A percentile compares a stretch with the other conserved stretches of the same genome.
These are phyloP conservation scores for Trichoderma sp. DNA, from an alignment of 2,329 filamentous ascomycete species.

Conservation along the genomic window DNA sequence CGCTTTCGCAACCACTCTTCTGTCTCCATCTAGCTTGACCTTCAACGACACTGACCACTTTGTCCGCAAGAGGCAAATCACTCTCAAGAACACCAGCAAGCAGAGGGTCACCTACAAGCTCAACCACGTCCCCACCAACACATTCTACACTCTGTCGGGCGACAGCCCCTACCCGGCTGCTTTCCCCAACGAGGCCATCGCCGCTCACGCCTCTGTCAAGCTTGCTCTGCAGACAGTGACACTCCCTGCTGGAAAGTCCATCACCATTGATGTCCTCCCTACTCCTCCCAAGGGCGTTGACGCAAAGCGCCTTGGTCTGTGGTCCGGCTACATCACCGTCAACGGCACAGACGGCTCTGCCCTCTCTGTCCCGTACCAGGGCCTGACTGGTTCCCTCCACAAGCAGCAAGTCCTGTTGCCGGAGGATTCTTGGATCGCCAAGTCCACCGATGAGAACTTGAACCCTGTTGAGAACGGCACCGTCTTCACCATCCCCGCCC, in stretches of 20 bases:
- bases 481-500: conserved; percentile 42
- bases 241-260: conserved; percentile 41
- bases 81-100: conserved; percentile 53
- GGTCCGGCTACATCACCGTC: conserved; percentile 42
- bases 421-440: conserved; percentile 29
- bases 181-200: conserved; percentile 46
- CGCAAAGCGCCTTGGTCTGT: conserved; percentile 38
- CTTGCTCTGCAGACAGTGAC: conserved; percentile 45
- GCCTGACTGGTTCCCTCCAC: conserved; percentile 38
- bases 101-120: conserved; percentile 51
- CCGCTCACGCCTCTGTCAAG: conserved; percentile 41
- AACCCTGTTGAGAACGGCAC: conserved; percentile 33
- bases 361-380: conserved; percentile 42
- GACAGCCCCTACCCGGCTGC: conserved; percentile 35
- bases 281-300: conserved; percentile 39
- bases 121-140: conserved; percentile 48
- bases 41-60: conserved; percentile 65
- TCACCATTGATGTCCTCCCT: conserved; percentile 45
- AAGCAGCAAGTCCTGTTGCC: conserved; percentile 26
- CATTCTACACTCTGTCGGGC: conserved; percentile 48
- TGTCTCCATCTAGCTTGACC: conserved; percentile 55
- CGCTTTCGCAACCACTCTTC: conserved; percentile 50
- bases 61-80: conserved; percentile 43
- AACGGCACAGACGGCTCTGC: conserved; percentile 39
- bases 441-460: conserved; percentile 34